These are phyloP conservation scores for Domatiomyces catenatus DNA, from an alignment of 2,329 filamentous ascomycete genomes.

Conservation along the genomic window DNA sequence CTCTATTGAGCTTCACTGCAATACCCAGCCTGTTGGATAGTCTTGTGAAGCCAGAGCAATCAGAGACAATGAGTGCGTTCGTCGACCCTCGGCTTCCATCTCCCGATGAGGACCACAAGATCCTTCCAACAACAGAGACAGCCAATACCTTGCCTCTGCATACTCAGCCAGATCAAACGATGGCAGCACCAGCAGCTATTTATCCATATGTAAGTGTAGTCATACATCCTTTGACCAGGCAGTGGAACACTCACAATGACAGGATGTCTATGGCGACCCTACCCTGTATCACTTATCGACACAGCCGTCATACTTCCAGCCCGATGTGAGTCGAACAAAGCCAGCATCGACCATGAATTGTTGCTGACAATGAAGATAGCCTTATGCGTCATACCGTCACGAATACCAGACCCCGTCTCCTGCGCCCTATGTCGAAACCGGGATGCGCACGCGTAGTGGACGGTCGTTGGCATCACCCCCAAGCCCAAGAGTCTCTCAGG, in stretches of 20 bases:
- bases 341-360: neutral
- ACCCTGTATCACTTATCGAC: conserved; percentile 11
- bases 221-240: neutral
- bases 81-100: conserved; percentile 10
- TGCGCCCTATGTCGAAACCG: conserved; percentile 2
- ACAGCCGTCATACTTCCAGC: conserved; percentile 9
- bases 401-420: conserved; percentile 4
- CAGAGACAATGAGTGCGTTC: conserved; percentile 7
- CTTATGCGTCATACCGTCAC: neutral
- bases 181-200: conserved; percentile 2
- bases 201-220: conserved; percentile 12
- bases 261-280: conserved; percentile 15
- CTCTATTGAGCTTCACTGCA: neutral
- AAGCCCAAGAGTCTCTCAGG: conserved; percentile 18
- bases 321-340: conserved; percentile 9
- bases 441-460: conserved; percentile 15
- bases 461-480: conserved; percentile 14
- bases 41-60: neutral
- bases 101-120: conserved; percentile 9
- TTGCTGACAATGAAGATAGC: conserved; percentile 7
- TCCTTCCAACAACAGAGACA: conserved; percentile 2
- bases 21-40: neutral
- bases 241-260: conserved; percentile 5
- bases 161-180: conserved; percentile 8
- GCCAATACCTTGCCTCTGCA: conserved; percentile 7